Conservation (phyloP, 371 early-diverging fungal species). For the Mucor indicus region DNA sequence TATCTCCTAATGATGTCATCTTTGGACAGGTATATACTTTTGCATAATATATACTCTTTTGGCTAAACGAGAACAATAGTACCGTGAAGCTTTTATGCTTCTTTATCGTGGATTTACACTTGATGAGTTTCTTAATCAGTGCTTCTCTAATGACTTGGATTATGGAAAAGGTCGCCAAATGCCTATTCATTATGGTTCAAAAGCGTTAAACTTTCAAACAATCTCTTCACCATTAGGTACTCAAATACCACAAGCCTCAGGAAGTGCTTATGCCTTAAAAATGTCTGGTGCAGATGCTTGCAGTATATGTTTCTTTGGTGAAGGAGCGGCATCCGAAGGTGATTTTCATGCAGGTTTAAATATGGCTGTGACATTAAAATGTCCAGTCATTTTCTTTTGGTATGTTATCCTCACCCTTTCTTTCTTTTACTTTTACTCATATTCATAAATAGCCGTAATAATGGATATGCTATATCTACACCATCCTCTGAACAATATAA, state of each 20-base stretch:
- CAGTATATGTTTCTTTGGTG: conserved; percentile 95
- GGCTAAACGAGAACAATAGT: conserved; percentile 43
- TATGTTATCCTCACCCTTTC: conserved; percentile 20
- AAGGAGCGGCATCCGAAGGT: conserved; percentile 97
- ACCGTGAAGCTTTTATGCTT: conserved; percentile 93
- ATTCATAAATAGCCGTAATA: conserved; percentile 78
- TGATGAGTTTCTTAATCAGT: conserved; percentile 94
- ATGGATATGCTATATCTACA: conserved; percentile 98
- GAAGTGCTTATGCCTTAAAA: conserved; percentile 94
- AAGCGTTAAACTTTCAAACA: conserved; percentile 86
- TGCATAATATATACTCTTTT: background rate
- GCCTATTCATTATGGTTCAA: conserved; percentile 96
- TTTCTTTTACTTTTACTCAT: background rate
- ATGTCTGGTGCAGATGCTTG: conserved; percentile 71
- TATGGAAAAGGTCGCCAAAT: conserved; percentile 96
- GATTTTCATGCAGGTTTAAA: conserved; percentile 98
- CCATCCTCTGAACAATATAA: conserved; percentile 93
- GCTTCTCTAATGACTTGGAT: conserved; percentile 88
- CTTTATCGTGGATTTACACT: conserved; percentile 93
- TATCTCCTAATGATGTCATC: conserved; percentile 80
- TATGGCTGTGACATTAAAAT: conserved; percentile 90
- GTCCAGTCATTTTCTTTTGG: conserved; percentile 95
- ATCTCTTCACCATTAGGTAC: conserved; percentile 97
- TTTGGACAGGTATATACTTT: conserved; percentile 76
- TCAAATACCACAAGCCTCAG: conserved; percentile 96